Conservation (phyloP, 306 rosid genomes). For the Alnus rubra region DNA sequence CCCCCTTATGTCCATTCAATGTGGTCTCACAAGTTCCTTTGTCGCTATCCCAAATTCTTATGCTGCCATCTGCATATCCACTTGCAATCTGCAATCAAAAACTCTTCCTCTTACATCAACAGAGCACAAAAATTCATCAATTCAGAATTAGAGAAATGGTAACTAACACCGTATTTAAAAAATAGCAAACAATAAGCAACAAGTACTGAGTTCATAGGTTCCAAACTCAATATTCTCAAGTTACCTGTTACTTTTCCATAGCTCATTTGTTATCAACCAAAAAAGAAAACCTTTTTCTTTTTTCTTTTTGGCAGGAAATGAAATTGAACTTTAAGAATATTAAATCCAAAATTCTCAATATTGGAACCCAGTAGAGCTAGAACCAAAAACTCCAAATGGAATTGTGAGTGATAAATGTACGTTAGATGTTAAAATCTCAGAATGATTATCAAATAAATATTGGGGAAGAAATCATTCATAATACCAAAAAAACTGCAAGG, state of each 20-base stretch:
- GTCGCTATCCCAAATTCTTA: constrained; percentile 83
- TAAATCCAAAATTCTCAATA: too few relatives aligned
- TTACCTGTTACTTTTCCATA: not conserved
- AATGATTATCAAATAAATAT: too few relatives aligned
- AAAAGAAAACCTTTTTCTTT: too few relatives aligned
- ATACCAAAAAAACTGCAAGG: too few relatives aligned
- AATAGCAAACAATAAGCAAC: not conserved
- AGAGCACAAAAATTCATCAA: not conserved
- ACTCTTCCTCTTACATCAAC: not conserved
- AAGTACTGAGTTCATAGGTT: not conserved
- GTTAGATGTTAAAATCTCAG: too few relatives aligned
- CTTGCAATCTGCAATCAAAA: constrained; percentile 61
- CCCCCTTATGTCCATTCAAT: constrained; percentile 89
- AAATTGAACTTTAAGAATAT: too few relatives aligned
- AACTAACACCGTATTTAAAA: not conserved
- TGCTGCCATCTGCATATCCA: constrained; percentile 86
- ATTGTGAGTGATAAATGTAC: too few relatives aligned
- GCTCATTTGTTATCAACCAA: not conserved
- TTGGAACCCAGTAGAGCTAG: too few relatives aligned
- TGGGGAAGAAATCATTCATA: too few relatives aligned
- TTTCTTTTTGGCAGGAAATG: too few relatives aligned
- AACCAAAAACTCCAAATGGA: too few relatives aligned
- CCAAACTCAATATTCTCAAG: not conserved
- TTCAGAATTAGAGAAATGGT: not conserved
- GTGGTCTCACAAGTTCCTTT: constrained; percentile 79